Evolutionary conservation across 2,329 filamentous ascomycete species (phyloP), one percentile per base, ranked within the genome.

Genomic region (Bipolaris oryzae): DNA sequence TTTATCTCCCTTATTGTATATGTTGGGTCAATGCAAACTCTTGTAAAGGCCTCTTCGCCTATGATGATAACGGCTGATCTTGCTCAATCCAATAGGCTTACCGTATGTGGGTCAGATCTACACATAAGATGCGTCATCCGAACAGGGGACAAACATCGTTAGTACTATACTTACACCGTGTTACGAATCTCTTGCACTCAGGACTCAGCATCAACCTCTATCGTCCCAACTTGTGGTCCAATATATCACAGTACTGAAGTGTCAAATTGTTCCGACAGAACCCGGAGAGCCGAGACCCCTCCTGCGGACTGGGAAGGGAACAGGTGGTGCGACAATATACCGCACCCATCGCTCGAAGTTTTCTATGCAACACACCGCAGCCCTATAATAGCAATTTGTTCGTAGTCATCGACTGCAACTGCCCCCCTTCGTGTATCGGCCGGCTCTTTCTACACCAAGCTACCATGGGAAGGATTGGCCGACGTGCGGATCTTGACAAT

Each of bases 401-500:
- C 15, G 9, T 20, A 25, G 15, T 37, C 5, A 15, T 48, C 34
- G 21, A 15, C 28, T 15, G 45, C 7, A 10, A 23, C 15, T 20
- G 5, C 20, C 45, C 23, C 10, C 20, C 16, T 15, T n/a, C 18
- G 33, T 47, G 15, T 20, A 21, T 25, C 15, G 33, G 11, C 20
- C 15, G 45, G 20, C 33, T 18, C 43, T 46, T 37, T 38, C 45
- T 21, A 25, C 6, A 25, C 13, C 20, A 38, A 37, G 20, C 15
- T 48, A 25, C 34, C 34, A 48, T 48, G 45, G 20, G 33, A 37
- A 48, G 45, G 45, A 48, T 38, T 48, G 33, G 45, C 23, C 33
- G 21, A 37, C 33, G 23, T 11, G 23, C 21, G 34, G 33, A 48
- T 37, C 34, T 38, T 11, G 37, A 38, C 15, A 9, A 48, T 11